Percentiles rank a stretch among this genome's conserved stretches.
Conservation (phyloP, 768 basidiomycete species). For the Cytidiella melzeri region DNA sequence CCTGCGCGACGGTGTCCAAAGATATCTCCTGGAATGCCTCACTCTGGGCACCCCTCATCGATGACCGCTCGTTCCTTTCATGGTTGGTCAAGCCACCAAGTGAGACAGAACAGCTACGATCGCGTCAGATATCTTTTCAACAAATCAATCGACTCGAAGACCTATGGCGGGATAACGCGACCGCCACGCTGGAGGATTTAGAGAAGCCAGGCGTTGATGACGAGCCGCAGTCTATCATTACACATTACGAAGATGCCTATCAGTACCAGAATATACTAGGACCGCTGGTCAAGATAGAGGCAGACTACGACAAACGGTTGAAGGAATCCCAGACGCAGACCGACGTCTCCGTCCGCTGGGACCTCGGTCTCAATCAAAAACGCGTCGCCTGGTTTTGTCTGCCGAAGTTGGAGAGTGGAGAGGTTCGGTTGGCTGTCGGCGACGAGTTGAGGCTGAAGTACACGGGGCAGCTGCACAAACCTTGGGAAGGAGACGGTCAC, state of each 20-base stretch:
- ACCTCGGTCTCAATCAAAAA: slow-evolving; percentile 97
- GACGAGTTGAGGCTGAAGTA: slow-evolving; percentile 92
- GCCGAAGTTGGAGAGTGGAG: slow-evolving; percentile 96
- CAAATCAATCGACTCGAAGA: slow-evolving; percentile 98
- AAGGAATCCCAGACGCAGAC: slow-evolving; percentile 99
- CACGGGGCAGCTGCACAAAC: slow-evolving; percentile 80
- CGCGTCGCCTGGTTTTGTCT: slow-evolving; percentile 97
- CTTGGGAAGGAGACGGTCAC: slow-evolving; percentile 97
- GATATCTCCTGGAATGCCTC: slow-evolving; percentile 99
- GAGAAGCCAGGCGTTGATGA: slow-evolving; percentile 98
- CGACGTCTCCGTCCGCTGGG: slow-evolving; percentile 94
- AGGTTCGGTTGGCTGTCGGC: slow-evolving; percentile 93
- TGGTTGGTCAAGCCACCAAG: slow-evolving; percentile 98
- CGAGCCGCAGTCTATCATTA: slow-evolving; percentile 87
- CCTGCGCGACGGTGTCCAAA: slow-evolving; percentile 93
- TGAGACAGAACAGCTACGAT: slow-evolving; percentile 92
- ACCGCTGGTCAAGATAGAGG: slow-evolving; percentile 98
- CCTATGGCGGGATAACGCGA: slow-evolving; percentile 94
- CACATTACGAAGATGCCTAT: slow-evolving; percentile 96
- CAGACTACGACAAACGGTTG: slow-evolving; percentile 95
- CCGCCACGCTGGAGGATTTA: slow-evolving; percentile 91
- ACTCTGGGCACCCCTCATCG: slow-evolving; percentile 97
- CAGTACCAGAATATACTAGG: slow-evolving; percentile 99
- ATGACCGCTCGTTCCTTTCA: slow-evolving; percentile 97
- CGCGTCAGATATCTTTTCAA: slow-evolving; percentile 93